A percentile compares a stretch with the other conserved stretches of the same genome.
Evolutionary conservation across 2,329 filamentous ascomycete genomes (phyloP).

Genomic region (Pestalotiopsis sp.): DNA sequence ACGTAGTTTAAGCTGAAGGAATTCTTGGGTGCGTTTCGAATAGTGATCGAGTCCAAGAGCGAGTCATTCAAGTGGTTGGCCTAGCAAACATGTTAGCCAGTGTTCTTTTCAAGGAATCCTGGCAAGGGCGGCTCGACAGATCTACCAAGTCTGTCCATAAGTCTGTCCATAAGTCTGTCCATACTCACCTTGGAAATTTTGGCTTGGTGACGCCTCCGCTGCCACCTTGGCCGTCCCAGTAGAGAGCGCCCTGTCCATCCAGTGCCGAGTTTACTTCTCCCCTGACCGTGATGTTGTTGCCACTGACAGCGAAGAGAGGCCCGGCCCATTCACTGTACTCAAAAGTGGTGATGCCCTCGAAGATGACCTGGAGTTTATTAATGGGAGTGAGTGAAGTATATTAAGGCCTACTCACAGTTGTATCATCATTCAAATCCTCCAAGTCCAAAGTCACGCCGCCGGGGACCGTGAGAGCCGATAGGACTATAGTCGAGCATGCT

Average conservation of each 20-base stretch:
- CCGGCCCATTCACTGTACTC: conserved; percentile 56
- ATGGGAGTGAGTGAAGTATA: neutral
- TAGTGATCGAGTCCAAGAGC: conserved; percentile 8
- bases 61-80: conserved; percentile 12
- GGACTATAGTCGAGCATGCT: conserved; percentile 8
- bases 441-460: conserved; percentile 3
- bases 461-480: conserved; percentile 7
- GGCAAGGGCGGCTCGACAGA: neutral
- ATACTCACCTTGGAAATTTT: conserved; percentile 11
- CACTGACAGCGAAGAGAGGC: conserved; percentile 53
- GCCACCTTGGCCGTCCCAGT: conserved; percentile 10
- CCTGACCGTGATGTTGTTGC: conserved; percentile 43
- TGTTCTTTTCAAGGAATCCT: neutral
- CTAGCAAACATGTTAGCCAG: neutral
- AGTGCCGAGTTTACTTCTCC: conserved; percentile 37
- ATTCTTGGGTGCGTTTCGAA: conserved; percentile 11
- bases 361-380: neutral
- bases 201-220: conserved; percentile 11
- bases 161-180: neutral
- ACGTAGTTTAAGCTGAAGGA: conserved; percentile 12
- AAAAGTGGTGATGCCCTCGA: conserved; percentile 16
- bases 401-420: neutral
- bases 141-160: neutral
- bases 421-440: conserved; percentile 7
- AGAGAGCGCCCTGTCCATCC: conserved; percentile 10